A percentile compares a stretch with the other conserved stretches of the same genome.
These are phyloP conservation scores for Aspergillus tubingensis DNA, from an alignment of 2,329 filamentous ascomycete genomes.

Conservation along the genomic window DNA sequence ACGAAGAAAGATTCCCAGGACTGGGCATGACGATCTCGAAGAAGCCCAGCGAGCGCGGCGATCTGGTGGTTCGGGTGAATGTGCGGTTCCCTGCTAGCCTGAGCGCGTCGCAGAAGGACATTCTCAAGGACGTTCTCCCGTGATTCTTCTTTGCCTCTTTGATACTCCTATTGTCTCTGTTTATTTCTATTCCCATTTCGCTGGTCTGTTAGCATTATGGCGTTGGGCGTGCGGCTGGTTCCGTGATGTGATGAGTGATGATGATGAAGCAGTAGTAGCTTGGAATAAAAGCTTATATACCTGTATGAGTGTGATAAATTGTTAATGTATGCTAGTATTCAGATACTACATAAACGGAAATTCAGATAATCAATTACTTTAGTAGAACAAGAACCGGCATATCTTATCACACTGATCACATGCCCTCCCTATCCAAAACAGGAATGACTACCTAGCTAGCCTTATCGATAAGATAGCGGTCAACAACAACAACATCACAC, in stretches of 20 bases:
- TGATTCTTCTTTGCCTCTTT: conserved; percentile 14
- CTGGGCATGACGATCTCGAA: conserved; percentile 96
- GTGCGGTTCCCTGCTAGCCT: conserved; percentile 86
- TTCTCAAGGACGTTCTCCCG: conserved; percentile 75
- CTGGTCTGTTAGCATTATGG: conserved; percentile 23
- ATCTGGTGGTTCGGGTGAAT: conserved; percentile 86
- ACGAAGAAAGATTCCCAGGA: conserved; percentile 76
- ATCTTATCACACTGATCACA: neutral
- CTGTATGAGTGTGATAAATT: neutral
- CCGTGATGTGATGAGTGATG: conserved; percentile 8
- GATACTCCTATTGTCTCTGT: conserved; percentile 10
- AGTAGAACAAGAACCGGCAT: too few species aligned
- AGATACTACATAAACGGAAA: too few species aligned
- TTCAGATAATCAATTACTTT: too few species aligned
- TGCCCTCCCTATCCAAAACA: neutral
- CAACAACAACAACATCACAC: neutral
- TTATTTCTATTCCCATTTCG: neutral
- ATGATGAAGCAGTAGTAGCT: neutral
- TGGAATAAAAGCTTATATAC: too few species aligned
- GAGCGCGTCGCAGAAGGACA: conserved; percentile 75
- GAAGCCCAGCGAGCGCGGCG: conserved; percentile 79
- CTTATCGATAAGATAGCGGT: neutral
- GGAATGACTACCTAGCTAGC: too few species aligned
- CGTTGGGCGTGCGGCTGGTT: conserved; percentile 26
- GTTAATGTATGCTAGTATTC: too few species aligned